Base-by-base conservation (phyloP, 441 rosid genomes). In the Populus hybrid region DNA sequence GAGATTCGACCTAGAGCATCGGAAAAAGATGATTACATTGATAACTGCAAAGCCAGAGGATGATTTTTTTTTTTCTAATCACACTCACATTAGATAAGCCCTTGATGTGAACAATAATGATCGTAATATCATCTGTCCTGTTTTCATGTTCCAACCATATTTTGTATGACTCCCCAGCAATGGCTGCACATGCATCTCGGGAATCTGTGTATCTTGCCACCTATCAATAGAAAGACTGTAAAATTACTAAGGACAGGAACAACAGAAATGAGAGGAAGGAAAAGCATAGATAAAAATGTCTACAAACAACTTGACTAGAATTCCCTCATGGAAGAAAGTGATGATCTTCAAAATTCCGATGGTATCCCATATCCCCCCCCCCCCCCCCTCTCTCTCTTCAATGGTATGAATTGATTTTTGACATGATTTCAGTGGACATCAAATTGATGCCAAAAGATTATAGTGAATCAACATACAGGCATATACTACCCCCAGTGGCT, bases 101-200 rank as follows among this genome's bases (percentile, higher is more conserved):
- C 83, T 92, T 92, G 70, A 90, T 74, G 26, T 73, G 78, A 20
- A 87, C 98, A 85, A 94, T 85, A 75, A 96, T 92, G 82, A 96
- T 86, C 32, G 99, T 94, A 76, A 94, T 96, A 87, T 94, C 99
- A 90, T 96, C 98, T n/a, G 98, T 96, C 78, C 98, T 92, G 74
- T 81, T 92, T 84, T 89, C 98, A 76, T 89, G 85, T 70, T 91
- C 91, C 90, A 96, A 84, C 98, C 98, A 96, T 61, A 84, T 83
- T 87, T 89, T 94, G 86, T 94, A 96, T 23, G 99, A 93, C 83
- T 94, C 96, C 79, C 96, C 98, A 40, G 97, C 90, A 77, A 94
- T 92, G 42, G 92, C 94, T 50, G 92, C 87, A 75, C 98, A 96
- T 79, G 98, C 97, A 83, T 96, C 99, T 7, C 93, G 83, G 18